A percentile compares a stretch with the other conserved stretches of the same genome.
Conservation (phyloP, 2,329 filamentous ascomycete species). For the Monosporascus sp. region DNA sequence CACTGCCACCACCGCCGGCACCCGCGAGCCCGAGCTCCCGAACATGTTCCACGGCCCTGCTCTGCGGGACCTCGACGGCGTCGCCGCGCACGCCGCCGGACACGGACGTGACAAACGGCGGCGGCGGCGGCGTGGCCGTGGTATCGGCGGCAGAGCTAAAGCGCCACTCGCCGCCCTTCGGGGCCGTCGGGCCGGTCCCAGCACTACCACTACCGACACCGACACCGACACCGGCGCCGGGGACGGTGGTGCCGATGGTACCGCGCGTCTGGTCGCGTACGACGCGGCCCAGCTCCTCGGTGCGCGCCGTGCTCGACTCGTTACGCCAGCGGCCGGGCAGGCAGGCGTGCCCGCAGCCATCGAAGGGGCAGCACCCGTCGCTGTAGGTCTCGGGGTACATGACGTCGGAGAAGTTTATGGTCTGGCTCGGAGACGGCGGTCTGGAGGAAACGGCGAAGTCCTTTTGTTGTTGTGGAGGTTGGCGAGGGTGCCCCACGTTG, state of each 20-base stretch:
- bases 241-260: conserved; percentile 4
- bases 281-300: conserved; percentile 48
- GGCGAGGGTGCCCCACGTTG: conserved; percentile 1
- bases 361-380: conserved; percentile 58
- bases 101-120: background rate
- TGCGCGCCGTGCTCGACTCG: conserved; percentile 38
- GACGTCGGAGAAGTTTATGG: conserved; percentile 8
- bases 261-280: conserved; percentile 37
- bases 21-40: conserved; percentile 43
- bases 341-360: conserved; percentile 60
- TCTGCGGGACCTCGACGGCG: conserved; percentile 50
- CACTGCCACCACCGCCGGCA: conserved; percentile 5
- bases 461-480: conserved; percentile 2
- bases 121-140: conserved; percentile 9
- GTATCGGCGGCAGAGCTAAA: conserved; percentile 7
- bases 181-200: conserved; percentile 10
- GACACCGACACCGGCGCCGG: background rate
- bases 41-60: conserved; percentile 55
- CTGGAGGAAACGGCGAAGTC: background rate
- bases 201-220: background rate
- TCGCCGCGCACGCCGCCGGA: conserved; percentile 39
- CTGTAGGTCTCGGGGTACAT: conserved; percentile 34
- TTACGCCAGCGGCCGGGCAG: conserved; percentile 52
- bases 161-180: conserved; percentile 9
- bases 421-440: background rate